Evolutionary conservation across 495 filamentous ascomycete species (phyloP), one percentile per base, ranked within the genome.

Genomic region (Penicillium mononematosum): DNA sequence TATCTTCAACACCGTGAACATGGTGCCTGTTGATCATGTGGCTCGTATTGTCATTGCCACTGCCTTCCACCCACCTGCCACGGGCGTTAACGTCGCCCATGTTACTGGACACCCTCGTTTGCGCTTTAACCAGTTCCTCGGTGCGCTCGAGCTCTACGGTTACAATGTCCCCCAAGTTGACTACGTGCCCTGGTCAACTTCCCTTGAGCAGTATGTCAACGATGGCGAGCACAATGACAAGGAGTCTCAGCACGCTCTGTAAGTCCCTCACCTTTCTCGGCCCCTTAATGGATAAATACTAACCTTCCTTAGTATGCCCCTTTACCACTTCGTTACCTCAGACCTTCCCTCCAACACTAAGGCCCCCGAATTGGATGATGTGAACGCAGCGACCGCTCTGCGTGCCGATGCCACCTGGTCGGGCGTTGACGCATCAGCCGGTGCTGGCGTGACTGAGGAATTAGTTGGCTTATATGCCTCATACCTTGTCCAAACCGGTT

Each of bases 1-100:
- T 56, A 92, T 98, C 60, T 66, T 77, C 71, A 98, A 96, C 73
- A 92, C 90, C 0, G 84, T 97, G 66, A 98, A 98, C 74, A 84
- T 85, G 67, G 91, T 96, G 4, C 94, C 94, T 0, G 92, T 97
- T 25, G 83, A 86, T 63, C 89, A 94, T 64, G 92, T 96, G 48
- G 84, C 88, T 0, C 78, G 85, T 8, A 81, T 95, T 16, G 87
- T 96, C 22, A 85, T 91, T 24, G 90, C 91, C 1, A 75, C 83
- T 39, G 82, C 85, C 8, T 77, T 95, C 55, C 78, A 85, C 61
- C 86, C 88, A 2, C 82, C 46, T 20, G 63, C 60, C 22, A 52
- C 70, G 2, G 77, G 79, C 0, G 73, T 86, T 22, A 79, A 80
- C 29, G 86, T 91, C 1, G 81, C 83, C n/a, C 89, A 95, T 39